phyloP scores from a whole-genome alignment of 805 yeast genomes.

The Phaffomyces thermotolerans region DNA sequence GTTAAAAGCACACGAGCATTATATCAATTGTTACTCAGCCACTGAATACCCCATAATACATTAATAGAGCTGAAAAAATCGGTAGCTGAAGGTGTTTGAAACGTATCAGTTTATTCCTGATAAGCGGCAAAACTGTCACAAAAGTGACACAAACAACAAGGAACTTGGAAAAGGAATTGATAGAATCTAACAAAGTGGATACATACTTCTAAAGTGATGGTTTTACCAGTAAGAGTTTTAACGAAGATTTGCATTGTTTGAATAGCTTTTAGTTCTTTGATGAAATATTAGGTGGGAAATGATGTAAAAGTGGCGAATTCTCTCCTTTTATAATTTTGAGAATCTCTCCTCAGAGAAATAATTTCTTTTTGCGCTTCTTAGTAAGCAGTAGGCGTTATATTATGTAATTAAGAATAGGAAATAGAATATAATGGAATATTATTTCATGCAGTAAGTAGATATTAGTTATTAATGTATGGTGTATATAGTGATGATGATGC shows the following conservation, averaged over 20 bases:
- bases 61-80: too few relatives aligned
- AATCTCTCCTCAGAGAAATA: conserved; percentile 2
- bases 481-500: too few relatives aligned
- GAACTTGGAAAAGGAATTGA: not conserved
- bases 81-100: not conserved
- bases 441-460: too few relatives aligned
- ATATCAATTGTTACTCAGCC: too few relatives aligned
- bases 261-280: conserved; percentile 7
- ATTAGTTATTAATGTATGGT: too few relatives aligned
- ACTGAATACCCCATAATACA: too few relatives aligned
- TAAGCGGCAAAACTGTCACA: conserved; percentile 3
- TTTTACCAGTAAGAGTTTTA: conserved; percentile 85
- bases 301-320: conserved; percentile 6
- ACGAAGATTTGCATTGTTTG: conserved; percentile 76
- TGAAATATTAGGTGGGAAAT: not conserved
- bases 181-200: not conserved
- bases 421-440: too few relatives aligned
- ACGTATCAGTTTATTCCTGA: not conserved
- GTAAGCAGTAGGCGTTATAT: too few relatives aligned
- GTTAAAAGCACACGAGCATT: too few relatives aligned
- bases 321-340: not conserved
- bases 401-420: too few relatives aligned
- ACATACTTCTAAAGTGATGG: conserved; percentile 65
- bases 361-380: too few relatives aligned
- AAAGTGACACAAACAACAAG: conserved; percentile 3